These are phyloP conservation scores for Penicillium sp. DNA, from an alignment of 2,329 filamentous ascomycete genomes.

Conservation along the genomic window DNA sequence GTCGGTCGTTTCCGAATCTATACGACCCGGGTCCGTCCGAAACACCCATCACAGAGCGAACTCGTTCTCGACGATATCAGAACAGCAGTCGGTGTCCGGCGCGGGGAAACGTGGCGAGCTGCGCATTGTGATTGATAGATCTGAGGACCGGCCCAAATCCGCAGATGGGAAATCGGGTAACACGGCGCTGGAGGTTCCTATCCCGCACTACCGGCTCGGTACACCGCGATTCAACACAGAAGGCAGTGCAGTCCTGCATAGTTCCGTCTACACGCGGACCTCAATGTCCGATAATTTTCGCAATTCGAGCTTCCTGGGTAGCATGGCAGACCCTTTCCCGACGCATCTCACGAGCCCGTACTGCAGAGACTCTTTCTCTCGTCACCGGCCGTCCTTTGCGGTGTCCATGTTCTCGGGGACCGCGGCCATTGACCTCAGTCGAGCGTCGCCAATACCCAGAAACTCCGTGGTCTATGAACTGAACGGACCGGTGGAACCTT, in stretches of 20 bases:
- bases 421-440: conserved; percentile 32
- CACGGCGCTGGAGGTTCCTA: conserved; percentile 68
- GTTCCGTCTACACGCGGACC: conserved; percentile 69
- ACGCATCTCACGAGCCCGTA: conserved; percentile 26
- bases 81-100: conserved; percentile 48
- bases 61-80: conserved; percentile 75
- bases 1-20: conserved; percentile 20
- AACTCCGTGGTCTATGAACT: conserved; percentile 47
- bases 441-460: conserved; percentile 33
- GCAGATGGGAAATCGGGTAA: conserved; percentile 55
- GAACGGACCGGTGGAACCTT: conserved; percentile 61
- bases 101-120: conserved; percentile 62
- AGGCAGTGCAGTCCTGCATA: conserved; percentile 74
- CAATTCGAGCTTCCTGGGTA: conserved; percentile 58
- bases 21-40: conserved; percentile 21
- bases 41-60: conserved; percentile 60
- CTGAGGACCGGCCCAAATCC: conserved; percentile 63
- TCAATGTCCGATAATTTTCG: conserved; percentile 68
- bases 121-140: conserved; percentile 76
- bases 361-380: conserved; percentile 24
- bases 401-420: conserved; percentile 38
- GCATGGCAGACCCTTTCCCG: conserved; percentile 25
- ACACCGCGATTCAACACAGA: conserved; percentile 74
- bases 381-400: conserved; percentile 34
- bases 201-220: conserved; percentile 81